Base-by-base conservation (phyloP, 495 filamentous ascomycete species). In the Corynascus novoguineensis region DNA sequence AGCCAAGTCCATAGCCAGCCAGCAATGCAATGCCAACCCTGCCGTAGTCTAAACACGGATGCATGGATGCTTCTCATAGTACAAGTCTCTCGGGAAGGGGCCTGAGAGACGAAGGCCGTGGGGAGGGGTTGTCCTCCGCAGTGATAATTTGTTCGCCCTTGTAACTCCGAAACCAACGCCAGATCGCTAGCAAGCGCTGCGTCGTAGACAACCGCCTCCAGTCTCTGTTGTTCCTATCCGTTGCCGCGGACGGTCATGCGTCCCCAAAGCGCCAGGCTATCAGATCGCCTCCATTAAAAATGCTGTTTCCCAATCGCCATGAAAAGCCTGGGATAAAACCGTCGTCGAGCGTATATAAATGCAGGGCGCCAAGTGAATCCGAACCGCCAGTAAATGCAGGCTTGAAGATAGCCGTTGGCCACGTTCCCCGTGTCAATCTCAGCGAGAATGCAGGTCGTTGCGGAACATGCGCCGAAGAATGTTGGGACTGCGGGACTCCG, bases 371-470 rank as follows among this genome's bases (percentile, higher is more conserved):
- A 45, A 21, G 32, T 11, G 21, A 21, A 34, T 28, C 41, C 58
- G 42, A 55, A 50, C 53, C 45, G 60, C 57, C 38, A 19, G 50
- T 55, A 58, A 11, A 62, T 65, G 60, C 59, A 55, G 59, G 35
- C 25, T 41, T 54, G n/a, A 52, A 51, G 10, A 41, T n/a, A 27
- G 45, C 8, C 48, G 45, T 44, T 37, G 40, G 22, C 46, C 29
- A 32, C 28, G 21, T 40, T 25, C 21, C 5, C 12, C 46, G 28
- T 34, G 28, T 24, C 17, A 28, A 38, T 42, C 28, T 31, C 50
- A 53, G 35, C 45, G 51, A 46, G 32, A 22, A 32, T 47, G 45
- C n/a, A 27, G 48, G 60, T 57, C 57, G 27, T 60, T 60, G 37
- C 42, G 58, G 61, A 41, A 9, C 5, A 38, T 15, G 34, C 21